Percentiles rank a stretch among this genome's conserved stretches.
These are phyloP conservation scores for Alternaria ethzedia DNA, from an alignment of 2,329 filamentous ascomycete genomes.

Conservation along the genomic window DNA sequence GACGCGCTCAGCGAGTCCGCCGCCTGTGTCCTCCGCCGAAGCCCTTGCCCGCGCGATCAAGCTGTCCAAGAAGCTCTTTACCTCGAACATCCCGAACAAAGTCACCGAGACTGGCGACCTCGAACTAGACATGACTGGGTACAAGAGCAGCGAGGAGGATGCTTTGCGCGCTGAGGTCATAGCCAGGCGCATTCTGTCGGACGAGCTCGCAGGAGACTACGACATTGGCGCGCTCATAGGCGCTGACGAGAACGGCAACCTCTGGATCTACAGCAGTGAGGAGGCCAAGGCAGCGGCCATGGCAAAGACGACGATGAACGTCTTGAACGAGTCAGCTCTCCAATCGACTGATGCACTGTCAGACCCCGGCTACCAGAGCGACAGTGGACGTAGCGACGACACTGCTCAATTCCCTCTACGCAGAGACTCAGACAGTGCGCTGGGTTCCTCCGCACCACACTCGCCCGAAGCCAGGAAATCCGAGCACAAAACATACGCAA, in stretches of 20 bases:
- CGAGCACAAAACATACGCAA: constrained; percentile 88
- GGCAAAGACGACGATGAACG: constrained; percentile 63
- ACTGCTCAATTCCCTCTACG: constrained; percentile 65
- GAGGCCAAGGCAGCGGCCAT: constrained; percentile 91
- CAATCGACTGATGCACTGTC: constrained; percentile 80
- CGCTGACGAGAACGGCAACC: constrained; percentile 91
- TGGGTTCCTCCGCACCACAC: constrained; percentile 66
- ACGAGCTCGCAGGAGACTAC: constrained; percentile 93
- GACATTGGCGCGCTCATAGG: constrained; percentile 96
- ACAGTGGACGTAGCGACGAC: constrained; percentile 70
- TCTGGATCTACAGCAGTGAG: constrained; percentile 99
- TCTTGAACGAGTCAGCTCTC: constrained; percentile 59
- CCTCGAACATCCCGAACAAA: constrained; percentile 88
- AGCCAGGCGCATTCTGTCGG: constrained; percentile 87
- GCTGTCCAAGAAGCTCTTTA: constrained; percentile 84
- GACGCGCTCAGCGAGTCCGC: constrained; percentile 74
- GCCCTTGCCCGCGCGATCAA: constrained; percentile 83
- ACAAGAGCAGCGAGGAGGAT: constrained; percentile 93
- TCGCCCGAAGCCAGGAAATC: constrained; percentile 61
- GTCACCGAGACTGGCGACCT: constrained; percentile 93
- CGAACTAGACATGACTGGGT: constrained; percentile 98
- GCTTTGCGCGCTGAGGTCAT: constrained; percentile 91
- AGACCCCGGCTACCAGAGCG: constrained; percentile 94
- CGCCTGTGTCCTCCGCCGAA: constrained; percentile 72
- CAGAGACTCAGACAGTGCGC: constrained; percentile 73